These are phyloP conservation scores for Hymenoscyphus infarciens DNA, from an alignment of 2,329 filamentous ascomycete genomes.

Conservation along the genomic window DNA sequence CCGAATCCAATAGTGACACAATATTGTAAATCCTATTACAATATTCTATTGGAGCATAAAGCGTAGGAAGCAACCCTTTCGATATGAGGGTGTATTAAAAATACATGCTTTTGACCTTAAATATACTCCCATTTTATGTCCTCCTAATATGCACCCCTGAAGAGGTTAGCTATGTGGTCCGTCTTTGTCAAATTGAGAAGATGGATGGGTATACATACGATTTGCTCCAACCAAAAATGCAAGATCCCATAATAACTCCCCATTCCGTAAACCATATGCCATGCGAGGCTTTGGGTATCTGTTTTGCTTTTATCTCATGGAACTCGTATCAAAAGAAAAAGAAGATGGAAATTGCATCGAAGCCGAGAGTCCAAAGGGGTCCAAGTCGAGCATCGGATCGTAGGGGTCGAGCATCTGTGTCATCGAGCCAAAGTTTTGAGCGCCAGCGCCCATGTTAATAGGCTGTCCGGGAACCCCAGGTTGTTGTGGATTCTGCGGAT, in stretches of 20 bases:
- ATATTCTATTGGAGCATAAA: not conserved
- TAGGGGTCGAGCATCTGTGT: constrained; percentile 61
- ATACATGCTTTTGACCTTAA: constrained; percentile 9
- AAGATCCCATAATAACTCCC: constrained; percentile 9
- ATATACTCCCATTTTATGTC: constrained; percentile 3
- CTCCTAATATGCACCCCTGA: not conserved
- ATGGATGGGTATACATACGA: constrained; percentile 13
- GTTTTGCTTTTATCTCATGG: constrained; percentile 32
- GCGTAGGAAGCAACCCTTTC: not conserved
- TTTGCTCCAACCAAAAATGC: constrained; percentile 1
- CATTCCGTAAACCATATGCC: not conserved
- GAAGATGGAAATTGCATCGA: constrained; percentile 93
- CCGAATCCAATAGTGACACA: not conserved
- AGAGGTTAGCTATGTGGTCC: not conserved
- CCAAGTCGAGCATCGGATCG: constrained; percentile 85
- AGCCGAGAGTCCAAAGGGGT: constrained; percentile 88
- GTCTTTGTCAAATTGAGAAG: constrained; percentile 2
- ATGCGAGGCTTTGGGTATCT: constrained; percentile 28
- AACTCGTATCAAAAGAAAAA: constrained; percentile 62
- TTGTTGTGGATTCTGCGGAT: constrained; percentile 23
- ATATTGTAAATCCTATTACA: not conserved
- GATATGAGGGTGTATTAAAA: not conserved
- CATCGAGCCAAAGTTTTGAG: constrained; percentile 40
- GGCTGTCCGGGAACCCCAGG: constrained; percentile 40
- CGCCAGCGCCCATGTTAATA: constrained; percentile 38